phyloP scores from a whole-genome alignment of 1,284 basidiomycete species.

The Earliella scabrosa region DNA sequence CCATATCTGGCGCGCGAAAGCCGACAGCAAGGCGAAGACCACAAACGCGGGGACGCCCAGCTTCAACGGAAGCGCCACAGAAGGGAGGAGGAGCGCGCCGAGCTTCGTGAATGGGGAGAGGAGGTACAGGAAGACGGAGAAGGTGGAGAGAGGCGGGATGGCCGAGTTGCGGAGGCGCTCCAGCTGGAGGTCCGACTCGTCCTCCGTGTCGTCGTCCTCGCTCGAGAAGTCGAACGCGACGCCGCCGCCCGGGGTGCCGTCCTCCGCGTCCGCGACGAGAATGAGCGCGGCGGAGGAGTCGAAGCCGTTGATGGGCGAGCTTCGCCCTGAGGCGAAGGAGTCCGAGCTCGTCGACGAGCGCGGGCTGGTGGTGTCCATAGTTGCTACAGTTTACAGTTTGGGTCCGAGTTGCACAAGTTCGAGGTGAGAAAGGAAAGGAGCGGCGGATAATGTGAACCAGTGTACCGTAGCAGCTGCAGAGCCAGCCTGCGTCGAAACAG shows the following conservation, averaged over 20 bases:
- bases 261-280: slow-evolving; percentile 56
- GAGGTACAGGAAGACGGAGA: slow-evolving; percentile 70
- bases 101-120: slow-evolving; percentile 70
- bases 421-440: slow-evolving; percentile 17
- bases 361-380: slow-evolving; percentile 19
- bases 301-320: slow-evolving; percentile 31
- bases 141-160: slow-evolving; percentile 57
- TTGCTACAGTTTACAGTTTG: neutral
- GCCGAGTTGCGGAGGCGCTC: slow-evolving; percentile 46
- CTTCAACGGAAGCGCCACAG: slow-evolving; percentile 49
- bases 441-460: slow-evolving; percentile 5
- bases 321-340: slow-evolving; percentile 31
- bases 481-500: slow-evolving; percentile 23
- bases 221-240: slow-evolving; percentile 52
- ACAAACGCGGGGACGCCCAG: slow-evolving; percentile 55
- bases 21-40: slow-evolving; percentile 58
- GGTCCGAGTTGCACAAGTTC: neutral
- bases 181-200: slow-evolving; percentile 49
- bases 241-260: slow-evolving; percentile 33
- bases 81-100: slow-evolving; percentile 64
- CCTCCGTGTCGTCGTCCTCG: slow-evolving; percentile 54
- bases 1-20: slow-evolving; percentile 69
- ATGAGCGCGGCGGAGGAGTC: slow-evolving; percentile 57
- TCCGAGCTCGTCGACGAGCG: slow-evolving; percentile 31
- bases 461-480: slow-evolving; percentile 18